Evolutionary conservation across 78 protist genomes (phyloP).

Genomic region (Pelomyxa schiedti): DNA sequence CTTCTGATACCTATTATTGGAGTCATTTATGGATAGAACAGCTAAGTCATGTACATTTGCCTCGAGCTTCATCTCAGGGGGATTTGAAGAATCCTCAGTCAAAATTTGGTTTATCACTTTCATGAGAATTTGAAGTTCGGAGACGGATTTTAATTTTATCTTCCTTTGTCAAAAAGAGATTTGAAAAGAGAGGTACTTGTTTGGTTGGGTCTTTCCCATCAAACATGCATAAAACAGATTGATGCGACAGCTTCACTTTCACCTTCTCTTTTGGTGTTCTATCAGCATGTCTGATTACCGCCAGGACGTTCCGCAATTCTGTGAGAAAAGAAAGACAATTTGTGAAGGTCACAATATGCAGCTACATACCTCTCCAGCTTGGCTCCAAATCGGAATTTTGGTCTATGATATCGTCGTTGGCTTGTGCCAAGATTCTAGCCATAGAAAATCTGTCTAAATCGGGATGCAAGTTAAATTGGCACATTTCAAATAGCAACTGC

Average conservation of each 20-base stretch:
- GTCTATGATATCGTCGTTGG: not conserved
- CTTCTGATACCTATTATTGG: too few species aligned
- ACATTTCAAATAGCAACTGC: constrained; percentile 1
- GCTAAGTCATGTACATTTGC: too few species aligned
- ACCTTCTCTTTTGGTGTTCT: constrained; percentile 59
- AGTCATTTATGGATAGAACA: too few species aligned
- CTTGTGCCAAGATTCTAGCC: not conserved
- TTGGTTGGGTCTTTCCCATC: not conserved
- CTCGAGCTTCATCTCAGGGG: too few species aligned
- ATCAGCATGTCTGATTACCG: constrained; percentile 44
- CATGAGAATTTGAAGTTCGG: constrained; percentile 11
- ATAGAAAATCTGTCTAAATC: not conserved
- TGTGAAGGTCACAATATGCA: too few species aligned
- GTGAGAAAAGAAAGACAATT: too few species aligned
- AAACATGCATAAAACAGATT: not conserved
- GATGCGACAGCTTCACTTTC: constrained; percentile 17
- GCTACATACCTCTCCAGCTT: too few species aligned
- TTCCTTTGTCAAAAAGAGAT: too few species aligned
- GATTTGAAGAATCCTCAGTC: too few species aligned
- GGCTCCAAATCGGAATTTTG: not conserved
- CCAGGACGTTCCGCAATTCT: constrained; percentile 41
- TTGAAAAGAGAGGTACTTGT: too few species aligned
- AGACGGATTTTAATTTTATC: constrained; percentile 46
- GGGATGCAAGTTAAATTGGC: not conserved
- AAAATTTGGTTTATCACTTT: not conserved